Percentiles rank a stretch among this genome's conserved stretches.
Conservation (phyloP, 2,329 filamentous ascomycete species). For the Monosporascus sp. region DNA sequence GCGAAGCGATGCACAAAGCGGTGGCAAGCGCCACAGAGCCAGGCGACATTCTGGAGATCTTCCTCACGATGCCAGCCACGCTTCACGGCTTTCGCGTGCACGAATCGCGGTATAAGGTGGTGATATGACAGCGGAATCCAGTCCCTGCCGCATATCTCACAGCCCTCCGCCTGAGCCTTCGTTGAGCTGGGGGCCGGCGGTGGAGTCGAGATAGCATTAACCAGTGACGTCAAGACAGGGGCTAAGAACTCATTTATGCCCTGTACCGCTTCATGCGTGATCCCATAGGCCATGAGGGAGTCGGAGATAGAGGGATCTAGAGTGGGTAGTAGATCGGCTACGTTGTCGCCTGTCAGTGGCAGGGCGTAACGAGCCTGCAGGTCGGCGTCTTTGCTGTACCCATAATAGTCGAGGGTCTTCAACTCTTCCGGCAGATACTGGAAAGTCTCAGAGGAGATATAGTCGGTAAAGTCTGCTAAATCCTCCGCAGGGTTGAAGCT, state of each 20-base stretch:
- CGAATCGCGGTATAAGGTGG: slow-evolving; percentile 74
- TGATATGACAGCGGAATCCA: slow-evolving; percentile 79
- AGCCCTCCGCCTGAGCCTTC: slow-evolving; percentile 45
- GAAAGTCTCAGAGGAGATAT: slow-evolving; percentile 67
- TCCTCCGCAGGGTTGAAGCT: slow-evolving; percentile 50
- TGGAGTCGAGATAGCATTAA: slow-evolving; percentile 49
- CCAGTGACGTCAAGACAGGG: slow-evolving; percentile 58
- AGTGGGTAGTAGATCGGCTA: slow-evolving; percentile 44
- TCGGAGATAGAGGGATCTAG: slow-evolving; percentile 59
- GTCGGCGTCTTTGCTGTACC: slow-evolving; percentile 40
- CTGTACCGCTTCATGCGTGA: slow-evolving; percentile 44
- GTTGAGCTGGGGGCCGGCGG: slow-evolving; percentile 60
- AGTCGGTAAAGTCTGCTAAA: slow-evolving; percentile 75
- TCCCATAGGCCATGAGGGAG: slow-evolving; percentile 60
- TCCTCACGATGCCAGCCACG: slow-evolving; percentile 74
- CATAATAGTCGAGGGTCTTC: slow-evolving; percentile 54
- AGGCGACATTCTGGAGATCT: slow-evolving; percentile 73
- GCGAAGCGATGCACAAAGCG: slow-evolving; percentile 73
- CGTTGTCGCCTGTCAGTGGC: slow-evolving; percentile 47
- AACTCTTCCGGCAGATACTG: slow-evolving; percentile 55
- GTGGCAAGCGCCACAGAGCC: slow-evolving; percentile 82
- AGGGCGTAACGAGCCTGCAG: slow-evolving; percentile 52
- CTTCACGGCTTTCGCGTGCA: slow-evolving; percentile 71
- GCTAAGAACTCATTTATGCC: slow-evolving; percentile 52
- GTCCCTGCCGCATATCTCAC: slow-evolving; percentile 70